These are phyloP conservation scores for Gentiana dahurica DNA, from an alignment of 257 asterid genomes.

Conservation along the genomic window DNA sequence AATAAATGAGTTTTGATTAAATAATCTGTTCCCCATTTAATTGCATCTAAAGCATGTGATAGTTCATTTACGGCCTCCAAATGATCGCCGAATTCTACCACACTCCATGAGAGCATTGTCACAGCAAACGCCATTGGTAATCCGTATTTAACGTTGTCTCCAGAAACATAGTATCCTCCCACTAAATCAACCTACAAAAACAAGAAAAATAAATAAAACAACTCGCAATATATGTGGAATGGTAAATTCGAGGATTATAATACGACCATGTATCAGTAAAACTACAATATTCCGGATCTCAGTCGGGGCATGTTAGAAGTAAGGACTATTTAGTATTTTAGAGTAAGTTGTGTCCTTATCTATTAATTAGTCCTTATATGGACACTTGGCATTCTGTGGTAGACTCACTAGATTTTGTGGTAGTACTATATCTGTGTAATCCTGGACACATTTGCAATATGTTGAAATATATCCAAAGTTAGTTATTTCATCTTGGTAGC, in stretches of 20 bases:
- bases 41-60: constrained; percentile 22
- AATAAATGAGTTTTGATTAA: constrained; percentile 52
- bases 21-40: constrained; percentile 68
- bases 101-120: constrained; percentile 65
- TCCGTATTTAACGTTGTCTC: constrained; percentile 70
- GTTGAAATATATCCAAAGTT: too few relatives aligned
- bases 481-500: too few relatives aligned
- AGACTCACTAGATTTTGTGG: too few relatives aligned
- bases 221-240: too few relatives aligned
- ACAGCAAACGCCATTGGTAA: constrained; percentile 62
- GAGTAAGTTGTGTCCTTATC: too few relatives aligned
- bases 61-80: constrained; percentile 25
- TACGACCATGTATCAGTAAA: not conserved
- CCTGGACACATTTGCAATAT: too few relatives aligned
- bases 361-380: too few relatives aligned
- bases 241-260: too few relatives aligned
- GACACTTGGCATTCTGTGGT: too few relatives aligned
- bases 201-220: not conserved
- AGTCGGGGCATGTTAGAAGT: too few relatives aligned
- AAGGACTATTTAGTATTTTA: too few relatives aligned
- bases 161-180: constrained; percentile 76
- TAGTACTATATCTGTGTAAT: too few relatives aligned
- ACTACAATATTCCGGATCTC: not conserved
- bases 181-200: constrained; percentile 32
- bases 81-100: constrained; percentile 23